Percentiles rank a stretch among this genome's conserved stretches.
Evolutionary conservation across 179 eudicot species (phyloP).

Genomic region (Drosera spatulata): DNA sequence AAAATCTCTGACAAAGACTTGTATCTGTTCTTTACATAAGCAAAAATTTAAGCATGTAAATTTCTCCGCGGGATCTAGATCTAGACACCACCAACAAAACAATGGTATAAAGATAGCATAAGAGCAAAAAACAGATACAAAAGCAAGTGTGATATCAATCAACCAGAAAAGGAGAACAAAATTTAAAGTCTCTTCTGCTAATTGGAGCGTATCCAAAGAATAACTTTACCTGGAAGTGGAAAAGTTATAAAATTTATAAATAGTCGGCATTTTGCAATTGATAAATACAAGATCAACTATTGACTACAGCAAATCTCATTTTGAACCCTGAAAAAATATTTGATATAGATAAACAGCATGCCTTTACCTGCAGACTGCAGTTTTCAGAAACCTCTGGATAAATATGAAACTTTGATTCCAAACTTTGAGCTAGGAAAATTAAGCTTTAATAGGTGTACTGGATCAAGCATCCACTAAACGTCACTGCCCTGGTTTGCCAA

Average conservation of each 20-base stretch:
- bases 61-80: constrained; percentile 44
- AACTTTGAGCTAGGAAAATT: constrained; percentile 23
- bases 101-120: not conserved
- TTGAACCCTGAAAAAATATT: constrained; percentile 6
- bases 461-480: constrained; percentile 43
- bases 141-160: too few species aligned
- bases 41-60: too few species aligned
- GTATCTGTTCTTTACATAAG: too few species aligned
- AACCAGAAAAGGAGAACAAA: too few species aligned
- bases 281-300: not conserved
- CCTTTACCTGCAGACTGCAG: constrained; percentile 86
- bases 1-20: too few species aligned
- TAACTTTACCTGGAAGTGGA: too few species aligned
- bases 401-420: constrained; percentile 39
- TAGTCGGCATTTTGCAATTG: not conserved
- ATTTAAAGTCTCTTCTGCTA: too few species aligned
- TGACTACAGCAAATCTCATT: not conserved
- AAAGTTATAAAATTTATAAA: not conserved
- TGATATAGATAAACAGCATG: constrained; percentile 28
- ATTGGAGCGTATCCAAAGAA: too few species aligned
- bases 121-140: too few species aligned
- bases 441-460: constrained; percentile 42
- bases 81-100: constrained; percentile 11
- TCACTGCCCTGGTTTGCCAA: constrained; percentile 44
- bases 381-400: constrained; percentile 46